Evolutionary conservation across 1,284 basidiomycete genomes (phyloP).

Genomic region (Rhizopogon hawkerae): DNA sequence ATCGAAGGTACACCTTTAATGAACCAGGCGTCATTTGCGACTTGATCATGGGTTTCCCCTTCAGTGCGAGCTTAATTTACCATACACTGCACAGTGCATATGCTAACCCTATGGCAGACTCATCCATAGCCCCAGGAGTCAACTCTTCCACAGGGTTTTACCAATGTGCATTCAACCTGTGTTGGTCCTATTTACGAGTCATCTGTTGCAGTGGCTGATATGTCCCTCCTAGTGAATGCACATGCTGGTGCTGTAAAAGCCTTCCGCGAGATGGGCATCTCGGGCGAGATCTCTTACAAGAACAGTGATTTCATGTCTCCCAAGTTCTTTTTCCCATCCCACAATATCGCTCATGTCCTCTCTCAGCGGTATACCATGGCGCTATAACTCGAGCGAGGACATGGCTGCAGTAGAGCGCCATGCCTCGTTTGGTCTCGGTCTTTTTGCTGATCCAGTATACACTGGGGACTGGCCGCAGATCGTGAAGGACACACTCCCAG

Average conservation of each 20-base stretch:
- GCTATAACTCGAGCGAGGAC: conserved; percentile 36
- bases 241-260: conserved; percentile 39
- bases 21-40: conserved; percentile 39
- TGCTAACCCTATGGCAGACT: conserved; percentile 22
- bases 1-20: conserved; percentile 35
- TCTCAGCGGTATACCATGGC: conserved; percentile 36
- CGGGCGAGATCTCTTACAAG: conserved; percentile 41
- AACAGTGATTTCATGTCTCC: conserved; percentile 40
- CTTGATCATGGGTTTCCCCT: conserved; percentile 32
- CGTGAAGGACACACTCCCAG: conserved; percentile 36
- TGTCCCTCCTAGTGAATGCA: conserved; percentile 31
- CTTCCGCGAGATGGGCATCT: conserved; percentile 37
- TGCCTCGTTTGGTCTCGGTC: conserved; percentile 38
- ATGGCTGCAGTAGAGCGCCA: conserved; percentile 36
- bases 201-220: neutral
- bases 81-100: too few relatives aligned
- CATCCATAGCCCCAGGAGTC: conserved; percentile 32
- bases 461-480: conserved; percentile 42
- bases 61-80: conserved; percentile 27
- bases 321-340: neutral
- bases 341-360: neutral
- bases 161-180: conserved; percentile 35
- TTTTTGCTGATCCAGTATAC: conserved; percentile 32
- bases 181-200: conserved; percentile 21
- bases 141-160: conserved; percentile 34